Evolutionary conservation across 1,139 yeast genomes (phyloP).

Genomic region (Magnusiomyces tetraspermus): DNA sequence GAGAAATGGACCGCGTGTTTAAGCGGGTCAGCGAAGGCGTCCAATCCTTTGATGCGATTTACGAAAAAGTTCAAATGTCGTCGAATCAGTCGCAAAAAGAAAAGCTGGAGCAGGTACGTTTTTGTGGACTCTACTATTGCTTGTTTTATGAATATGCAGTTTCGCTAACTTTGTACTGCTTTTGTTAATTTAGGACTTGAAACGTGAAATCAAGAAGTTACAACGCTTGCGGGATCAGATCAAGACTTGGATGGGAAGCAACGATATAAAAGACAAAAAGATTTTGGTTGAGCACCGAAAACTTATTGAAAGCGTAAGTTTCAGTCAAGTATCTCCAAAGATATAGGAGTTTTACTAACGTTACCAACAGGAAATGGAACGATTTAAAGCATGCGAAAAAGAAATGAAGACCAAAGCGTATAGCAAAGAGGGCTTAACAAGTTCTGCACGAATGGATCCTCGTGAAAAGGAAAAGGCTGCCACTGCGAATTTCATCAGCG

Average conservation of each 20-base stretch:
- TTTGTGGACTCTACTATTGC: not conserved
- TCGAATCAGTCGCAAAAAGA: constrained; percentile 88
- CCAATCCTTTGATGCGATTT: constrained; percentile 72
- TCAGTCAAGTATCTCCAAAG: not conserved
- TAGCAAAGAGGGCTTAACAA: constrained; percentile 84
- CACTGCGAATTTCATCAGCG: constrained; percentile 60
- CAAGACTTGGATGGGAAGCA: constrained; percentile 89
- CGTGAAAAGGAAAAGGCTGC: constrained; percentile 74
- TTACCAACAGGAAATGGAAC: constrained; percentile 66
- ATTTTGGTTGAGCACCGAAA: constrained; percentile 68
- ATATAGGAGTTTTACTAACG: constrained; percentile 13
- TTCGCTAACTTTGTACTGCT: no score
- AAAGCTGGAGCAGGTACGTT: constrained; percentile 57
- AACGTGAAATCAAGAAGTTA: constrained; percentile 90
- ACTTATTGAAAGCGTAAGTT: constrained; percentile 53
- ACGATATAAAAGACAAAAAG: constrained; percentile 86
- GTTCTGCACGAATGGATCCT: constrained; percentile 60
- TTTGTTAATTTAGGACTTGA: constrained; percentile 62
- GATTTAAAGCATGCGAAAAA: constrained; percentile 91
- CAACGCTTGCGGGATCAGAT: constrained; percentile 94
- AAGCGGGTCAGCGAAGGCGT: constrained; percentile 94
- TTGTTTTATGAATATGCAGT: no score
- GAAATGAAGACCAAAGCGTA: constrained; percentile 93
- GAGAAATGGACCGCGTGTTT: constrained; percentile 90
- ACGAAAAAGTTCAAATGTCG: constrained; percentile 74